Evolutionary conservation across 352 stramenopile species (phyloP), one percentile per base, ranked within the genome.

Genomic region (Globisporangium megalacanthum): DNA sequence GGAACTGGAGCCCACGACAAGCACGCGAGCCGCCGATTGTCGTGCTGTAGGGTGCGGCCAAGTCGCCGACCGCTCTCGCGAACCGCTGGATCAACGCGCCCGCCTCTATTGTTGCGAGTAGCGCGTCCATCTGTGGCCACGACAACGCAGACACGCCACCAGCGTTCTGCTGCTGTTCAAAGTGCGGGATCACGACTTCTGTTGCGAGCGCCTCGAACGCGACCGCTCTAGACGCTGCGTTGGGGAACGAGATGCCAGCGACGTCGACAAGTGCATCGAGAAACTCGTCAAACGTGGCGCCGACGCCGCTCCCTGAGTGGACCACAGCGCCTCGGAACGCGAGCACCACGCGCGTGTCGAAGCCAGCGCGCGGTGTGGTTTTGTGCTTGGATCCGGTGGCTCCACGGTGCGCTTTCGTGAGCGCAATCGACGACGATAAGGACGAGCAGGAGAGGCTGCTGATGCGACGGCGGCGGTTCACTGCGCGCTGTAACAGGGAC

Each of bases 201-300:
- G 44, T 68, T 11, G 68, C 57, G 22, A 86, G 56, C 52, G 64
- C 64, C 50, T 82, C 68, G 8, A 88, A 66, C 0, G 75, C 64
- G 15, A 52, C 13, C 39, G 81, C 70, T 51, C 72, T 79, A 7
- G 65, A 63, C 0, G 41, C 48, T 9, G 61, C 49, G 42, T 70
- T 73, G 0, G 69, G 67, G 36, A 76, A 73, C 61, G 83, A 53
- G 22, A 73, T 76, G 17, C 45, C 61, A 2, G 73, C 73, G 0
- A 88, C 69, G 15, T 86, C 68, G 9, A 86, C 65, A 0, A 88
- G 58, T 11, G 79, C 77, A 45, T 88, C 76, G 33, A 91, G 58
- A 57, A 86, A 89, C 33, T 79, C 66, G 45, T 78, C 66, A 48
- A 88, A 88, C 0, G 20, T 82, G 0, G 70, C 65, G 0, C 77